Percentiles rank a stretch among this genome's conserved stretches.
These are phyloP conservation scores for Alternaria ventricosa DNA, from an alignment of 2,329 filamentous ascomycete genomes.

Conservation along the genomic window DNA sequence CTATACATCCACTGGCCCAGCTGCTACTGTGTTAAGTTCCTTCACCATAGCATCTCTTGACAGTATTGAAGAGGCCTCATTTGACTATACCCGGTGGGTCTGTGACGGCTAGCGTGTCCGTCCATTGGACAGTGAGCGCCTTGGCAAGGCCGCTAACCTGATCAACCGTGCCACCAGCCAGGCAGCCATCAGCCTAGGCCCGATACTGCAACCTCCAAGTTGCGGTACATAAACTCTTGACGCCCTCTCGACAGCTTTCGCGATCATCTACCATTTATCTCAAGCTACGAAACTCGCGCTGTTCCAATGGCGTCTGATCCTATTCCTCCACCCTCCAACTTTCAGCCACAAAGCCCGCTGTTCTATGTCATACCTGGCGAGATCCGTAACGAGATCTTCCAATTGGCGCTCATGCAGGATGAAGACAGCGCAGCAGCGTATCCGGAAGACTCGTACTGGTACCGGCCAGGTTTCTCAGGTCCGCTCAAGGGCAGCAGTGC, in stretches of 20 bases:
- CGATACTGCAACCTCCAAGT: background rate
- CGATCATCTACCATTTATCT: background rate
- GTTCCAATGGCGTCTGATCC: slow-evolving; percentile 1
- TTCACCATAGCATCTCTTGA: background rate
- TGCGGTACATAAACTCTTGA: background rate
- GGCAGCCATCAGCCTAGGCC: background rate
- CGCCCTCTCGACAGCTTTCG: background rate
- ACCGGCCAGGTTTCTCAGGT: slow-evolving; percentile 9
- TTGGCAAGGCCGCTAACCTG: background rate
- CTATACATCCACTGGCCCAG: no score
- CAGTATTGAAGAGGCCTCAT: no score
- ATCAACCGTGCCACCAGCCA: background rate
- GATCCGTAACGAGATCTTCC: slow-evolving; percentile 13
- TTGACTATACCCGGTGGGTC: no score
- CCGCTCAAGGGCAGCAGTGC: slow-evolving; percentile 11
- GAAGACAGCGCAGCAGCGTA: slow-evolving; percentile 10
- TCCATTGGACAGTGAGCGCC: background rate
- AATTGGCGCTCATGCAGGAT: slow-evolving; percentile 9
- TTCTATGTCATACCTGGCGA: slow-evolving; percentile 11
- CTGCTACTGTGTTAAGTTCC: no score
- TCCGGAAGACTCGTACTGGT: slow-evolving; percentile 15
- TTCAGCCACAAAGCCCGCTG: slow-evolving; percentile 11
- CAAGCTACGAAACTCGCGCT: background rate
- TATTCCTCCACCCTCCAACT: background rate
- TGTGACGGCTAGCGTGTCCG: background rate